Evolutionary conservation across 2,329 filamentous ascomycete species (phyloP).

Genomic region (Dactylella cylindrospora): DNA sequence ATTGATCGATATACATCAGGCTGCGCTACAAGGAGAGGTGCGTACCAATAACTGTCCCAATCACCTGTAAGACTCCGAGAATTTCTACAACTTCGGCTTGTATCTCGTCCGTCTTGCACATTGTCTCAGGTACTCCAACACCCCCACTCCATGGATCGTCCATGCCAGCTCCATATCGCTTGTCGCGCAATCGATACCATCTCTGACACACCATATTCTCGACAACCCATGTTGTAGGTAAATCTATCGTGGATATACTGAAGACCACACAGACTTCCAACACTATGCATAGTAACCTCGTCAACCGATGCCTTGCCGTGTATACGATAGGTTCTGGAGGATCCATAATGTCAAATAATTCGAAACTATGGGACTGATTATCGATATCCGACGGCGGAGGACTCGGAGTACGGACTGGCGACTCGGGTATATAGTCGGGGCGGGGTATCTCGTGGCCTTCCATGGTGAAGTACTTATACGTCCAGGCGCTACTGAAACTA

Average conservation of each 20-base stretch:
- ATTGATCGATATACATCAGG: too few relatives aligned
- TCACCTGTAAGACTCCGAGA: conserved; percentile 33
- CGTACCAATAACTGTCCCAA: conserved; percentile 37
- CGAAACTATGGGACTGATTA: not conserved
- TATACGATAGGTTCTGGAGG: conserved; percentile 17
- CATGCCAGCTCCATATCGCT: not conserved
- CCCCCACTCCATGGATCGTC: conserved; percentile 8
- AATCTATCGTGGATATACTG: conserved; percentile 27
- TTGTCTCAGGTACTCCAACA: conserved; percentile 21
- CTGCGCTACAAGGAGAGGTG: not conserved
- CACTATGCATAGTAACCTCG: conserved; percentile 24
- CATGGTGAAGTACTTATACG: too few relatives aligned
- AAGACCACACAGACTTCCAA: conserved; percentile 35
- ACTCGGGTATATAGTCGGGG: too few relatives aligned
- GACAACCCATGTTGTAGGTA: conserved; percentile 31
- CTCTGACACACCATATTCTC: conserved; percentile 42
- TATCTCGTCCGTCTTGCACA: conserved; percentile 43
- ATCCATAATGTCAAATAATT: conserved; percentile 40
- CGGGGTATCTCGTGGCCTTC: too few relatives aligned
- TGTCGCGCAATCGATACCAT: conserved; percentile 25
- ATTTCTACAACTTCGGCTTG: conserved; percentile 40
- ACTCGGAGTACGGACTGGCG: too few relatives aligned
- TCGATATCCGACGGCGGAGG: not conserved
- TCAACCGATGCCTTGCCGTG: conserved; percentile 17
- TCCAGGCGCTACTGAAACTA: too few relatives aligned